Conservation (phyloP, 2,329 filamentous ascomycete genomes). For the Onygenales sp. region DNA sequence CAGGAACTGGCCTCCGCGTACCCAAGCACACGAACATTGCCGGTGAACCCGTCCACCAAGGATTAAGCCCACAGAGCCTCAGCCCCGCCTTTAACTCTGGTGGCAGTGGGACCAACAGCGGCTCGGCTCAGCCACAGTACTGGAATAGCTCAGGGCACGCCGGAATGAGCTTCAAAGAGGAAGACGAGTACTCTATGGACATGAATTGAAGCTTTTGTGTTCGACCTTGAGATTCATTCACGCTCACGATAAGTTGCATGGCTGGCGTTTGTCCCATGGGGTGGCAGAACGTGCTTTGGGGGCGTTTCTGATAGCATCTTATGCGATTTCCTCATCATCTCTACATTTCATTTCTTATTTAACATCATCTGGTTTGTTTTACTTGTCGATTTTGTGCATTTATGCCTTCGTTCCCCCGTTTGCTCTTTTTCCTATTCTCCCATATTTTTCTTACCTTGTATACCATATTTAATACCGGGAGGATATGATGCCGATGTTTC, state of each 20-base stretch:
- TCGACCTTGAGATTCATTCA: background rate
- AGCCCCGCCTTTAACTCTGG: slow-evolving; percentile 64
- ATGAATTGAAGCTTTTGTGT: slow-evolving; percentile 23
- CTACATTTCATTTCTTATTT: background rate
- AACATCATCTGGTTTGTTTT: background rate
- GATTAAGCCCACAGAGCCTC: slow-evolving; percentile 51
- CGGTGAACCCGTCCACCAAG: slow-evolving; percentile 56
- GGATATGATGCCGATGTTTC: background rate
- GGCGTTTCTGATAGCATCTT: background rate
- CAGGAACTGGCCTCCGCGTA: slow-evolving; percentile 78
- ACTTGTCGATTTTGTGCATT: background rate
- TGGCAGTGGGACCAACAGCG: slow-evolving; percentile 50
- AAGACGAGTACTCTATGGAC: slow-evolving; percentile 89
- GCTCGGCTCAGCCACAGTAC: slow-evolving; percentile 41
- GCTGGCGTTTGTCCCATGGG: slow-evolving; percentile 4
- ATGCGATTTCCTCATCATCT: background rate
- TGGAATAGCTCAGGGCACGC: slow-evolving; percentile 44
- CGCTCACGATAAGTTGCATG: slow-evolving; percentile 1
- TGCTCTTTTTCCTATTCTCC: background rate
- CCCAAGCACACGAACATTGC: slow-evolving; percentile 88
- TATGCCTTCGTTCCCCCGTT: background rate
- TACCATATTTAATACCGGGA: background rate
- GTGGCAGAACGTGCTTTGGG: background rate
- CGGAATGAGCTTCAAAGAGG: slow-evolving; percentile 75
- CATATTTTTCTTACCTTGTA: background rate